Evolutionary conservation across 23 red algal genomes (phyloP), one percentile per base, ranked within the genome.

Genomic region (Gracilaria caudata): DNA sequence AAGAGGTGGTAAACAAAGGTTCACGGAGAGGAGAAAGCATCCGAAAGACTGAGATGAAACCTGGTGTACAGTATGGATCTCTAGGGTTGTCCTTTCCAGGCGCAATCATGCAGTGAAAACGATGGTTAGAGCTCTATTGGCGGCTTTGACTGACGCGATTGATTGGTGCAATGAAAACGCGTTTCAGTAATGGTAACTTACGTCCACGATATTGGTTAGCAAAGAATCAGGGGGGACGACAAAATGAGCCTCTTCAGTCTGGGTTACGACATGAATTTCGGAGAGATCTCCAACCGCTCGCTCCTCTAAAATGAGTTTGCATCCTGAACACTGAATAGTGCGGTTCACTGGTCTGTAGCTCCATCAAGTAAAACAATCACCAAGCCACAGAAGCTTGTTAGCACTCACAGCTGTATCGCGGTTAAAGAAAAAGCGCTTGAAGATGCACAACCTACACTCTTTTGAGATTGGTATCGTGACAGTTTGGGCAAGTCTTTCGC

Each of bases 11-110:
- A 59, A 78, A 90, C 19, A 92, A 63, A 2, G 93, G 86, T 70
- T 95, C 93, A 10, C 93, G 93, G 23, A 83, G 68, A 14, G 93
- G 93, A 25, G 86, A 90, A n/a, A 95, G 78, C 77, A 90, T 81
- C 20, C 93, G 86, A 73, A 91, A 91, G 28, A 86, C 93, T 0
- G 93, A 83, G 60, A 90, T 92, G 49, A 95, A 89, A 49, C 93
- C 93, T 9, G 80, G 84, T 17, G 92, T 94, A 21, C 73, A 86
- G 68, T 90, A 94, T 3, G 92, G 92, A 49, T 89, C 85, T 32
- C 34, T 64, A 0, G 85, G 85, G 38, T 77, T 89, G 71, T 89
- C 85, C 85, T 89, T 68, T 10, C 16, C 32, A 51, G 9, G 7
- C 25, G 16, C 7, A 64, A 49, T 44, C 24, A 51, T 1, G 13